These are phyloP conservation scores for Penicillium angulare DNA, from an alignment of 495 filamentous ascomycete genomes.

Conservation along the genomic window DNA sequence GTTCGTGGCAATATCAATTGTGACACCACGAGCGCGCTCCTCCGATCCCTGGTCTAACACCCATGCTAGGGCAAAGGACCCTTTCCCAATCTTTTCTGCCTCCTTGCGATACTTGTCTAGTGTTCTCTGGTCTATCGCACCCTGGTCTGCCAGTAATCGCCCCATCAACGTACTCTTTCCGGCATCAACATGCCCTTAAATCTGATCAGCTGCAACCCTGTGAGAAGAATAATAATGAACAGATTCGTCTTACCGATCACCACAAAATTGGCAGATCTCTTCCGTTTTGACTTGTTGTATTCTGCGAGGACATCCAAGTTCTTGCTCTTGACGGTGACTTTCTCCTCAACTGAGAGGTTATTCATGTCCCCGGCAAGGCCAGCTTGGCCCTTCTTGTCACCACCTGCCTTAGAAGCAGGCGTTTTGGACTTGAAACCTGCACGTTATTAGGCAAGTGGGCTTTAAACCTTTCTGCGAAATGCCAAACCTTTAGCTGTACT, in stretches of 20 bases:
- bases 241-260: constrained; percentile 71
- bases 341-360: constrained; percentile 63
- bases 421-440: constrained; percentile 50
- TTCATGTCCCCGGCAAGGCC: constrained; percentile 51
- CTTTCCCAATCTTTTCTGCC: constrained; percentile 87
- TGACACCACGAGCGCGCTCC: constrained; percentile 87
- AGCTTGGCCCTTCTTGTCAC: constrained; percentile 39
- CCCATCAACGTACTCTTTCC: constrained; percentile 99
- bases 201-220: too few relatives aligned
- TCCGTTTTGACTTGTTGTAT: constrained; percentile 70
- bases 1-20: constrained; percentile 94
- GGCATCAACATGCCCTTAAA: constrained; percentile 86
- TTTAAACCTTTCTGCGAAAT: constrained; percentile 45
- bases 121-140: constrained; percentile 81
- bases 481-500: constrained; percentile 76
- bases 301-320: constrained; percentile 83
- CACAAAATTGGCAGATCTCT: constrained; percentile 88
- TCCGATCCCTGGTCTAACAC: constrained; percentile 87
- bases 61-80: constrained; percentile 95
- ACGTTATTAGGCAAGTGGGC: constrained; percentile 38
- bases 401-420: constrained; percentile 38
- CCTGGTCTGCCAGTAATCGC: constrained; percentile 82
- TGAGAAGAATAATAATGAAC: neutral
- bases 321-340: constrained; percentile 75
- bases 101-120: constrained; percentile 85